Evolutionary conservation across 2,329 filamentous ascomycete genomes (phyloP).

Genomic region (Epichloe coenophiala): DNA sequence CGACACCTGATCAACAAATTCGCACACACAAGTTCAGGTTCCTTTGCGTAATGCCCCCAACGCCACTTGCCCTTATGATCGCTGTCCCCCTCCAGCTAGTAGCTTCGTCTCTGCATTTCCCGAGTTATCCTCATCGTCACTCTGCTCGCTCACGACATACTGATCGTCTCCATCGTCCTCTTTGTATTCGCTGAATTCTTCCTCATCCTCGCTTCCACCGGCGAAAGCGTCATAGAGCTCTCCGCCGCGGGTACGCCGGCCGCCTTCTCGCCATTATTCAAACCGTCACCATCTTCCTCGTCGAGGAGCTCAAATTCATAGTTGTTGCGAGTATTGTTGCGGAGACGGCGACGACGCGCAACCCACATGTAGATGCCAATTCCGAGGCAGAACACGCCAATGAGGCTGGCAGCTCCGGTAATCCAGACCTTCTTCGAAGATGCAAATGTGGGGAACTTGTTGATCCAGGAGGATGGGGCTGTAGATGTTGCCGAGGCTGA

Average conservation of each 20-base stretch:
- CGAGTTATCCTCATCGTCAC: conserved; percentile 23
- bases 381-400: conserved; percentile 67
- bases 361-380: conserved; percentile 73
- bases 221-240: conserved; percentile 98
- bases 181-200: conserved; percentile 27
- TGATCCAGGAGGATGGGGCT: conserved; percentile 56
- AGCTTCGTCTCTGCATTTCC: conserved; percentile 14
- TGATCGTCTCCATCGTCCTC: conserved; percentile 22
- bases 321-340: conserved; percentile 61
- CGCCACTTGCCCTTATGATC: not conserved
- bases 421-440: conserved; percentile 89
- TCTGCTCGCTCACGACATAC: conserved; percentile 38
- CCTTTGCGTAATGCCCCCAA: not conserved
- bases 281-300: conserved; percentile 56
- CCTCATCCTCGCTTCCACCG: conserved; percentile 60
- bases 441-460: conserved; percentile 83
- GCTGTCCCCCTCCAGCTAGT: conserved; percentile 8
- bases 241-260: conserved; percentile 52
- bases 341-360: conserved; percentile 62
- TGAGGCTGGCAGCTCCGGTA: conserved; percentile 72
- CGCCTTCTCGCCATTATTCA: conserved; percentile 34
- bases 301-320: conserved; percentile 94
- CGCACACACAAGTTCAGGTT: no score
- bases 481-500: not conserved
- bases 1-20: not conserved